These are phyloP conservation scores for Aspergillus bridgeri DNA, from an alignment of 495 filamentous ascomycete genomes.

Conservation along the genomic window DNA sequence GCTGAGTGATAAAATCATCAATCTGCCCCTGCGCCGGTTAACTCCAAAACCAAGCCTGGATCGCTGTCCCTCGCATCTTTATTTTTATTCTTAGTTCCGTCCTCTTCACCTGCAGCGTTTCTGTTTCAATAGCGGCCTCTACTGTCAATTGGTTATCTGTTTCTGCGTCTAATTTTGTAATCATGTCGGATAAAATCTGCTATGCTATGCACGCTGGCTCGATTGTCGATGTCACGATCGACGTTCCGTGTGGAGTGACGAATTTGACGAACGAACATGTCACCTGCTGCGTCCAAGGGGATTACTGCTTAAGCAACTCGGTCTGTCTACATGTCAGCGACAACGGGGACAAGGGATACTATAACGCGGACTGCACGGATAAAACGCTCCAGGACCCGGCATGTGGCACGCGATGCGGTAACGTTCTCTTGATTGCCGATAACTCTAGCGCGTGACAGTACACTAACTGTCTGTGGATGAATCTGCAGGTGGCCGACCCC, in stretches of 20 bases:
- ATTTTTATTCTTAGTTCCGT: neutral
- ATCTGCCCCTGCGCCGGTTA: too few relatives aligned
- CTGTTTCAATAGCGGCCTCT: neutral
- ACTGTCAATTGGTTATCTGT: neutral
- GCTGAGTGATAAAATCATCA: too few relatives aligned
- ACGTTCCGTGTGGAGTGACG: constrained; percentile 7
- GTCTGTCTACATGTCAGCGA: constrained; percentile 1
- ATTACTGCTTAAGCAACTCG: constrained; percentile 14
- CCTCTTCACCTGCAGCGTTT: neutral
- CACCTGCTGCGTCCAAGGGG: constrained; percentile 9
- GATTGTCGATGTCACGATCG: neutral
- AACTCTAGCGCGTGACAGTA: too few relatives aligned
- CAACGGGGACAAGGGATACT: constrained; percentile 1
- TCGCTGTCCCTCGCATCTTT: neutral
- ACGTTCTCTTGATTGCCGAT: neutral
- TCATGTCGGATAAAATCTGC: constrained; percentile 3
- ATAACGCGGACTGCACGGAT: constrained; percentile 10
- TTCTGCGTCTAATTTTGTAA: neutral
- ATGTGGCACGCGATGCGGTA: constrained; percentile 12
- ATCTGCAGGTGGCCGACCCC: constrained; percentile 1
- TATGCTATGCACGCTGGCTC: constrained; percentile 4
- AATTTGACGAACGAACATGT: constrained; percentile 10
- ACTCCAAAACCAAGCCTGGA: too few relatives aligned
- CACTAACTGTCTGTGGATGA: neutral
- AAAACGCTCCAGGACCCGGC: constrained; percentile 2